Conservation (phyloP, 78 protist species). For the Diacronema lutheri region DNA sequence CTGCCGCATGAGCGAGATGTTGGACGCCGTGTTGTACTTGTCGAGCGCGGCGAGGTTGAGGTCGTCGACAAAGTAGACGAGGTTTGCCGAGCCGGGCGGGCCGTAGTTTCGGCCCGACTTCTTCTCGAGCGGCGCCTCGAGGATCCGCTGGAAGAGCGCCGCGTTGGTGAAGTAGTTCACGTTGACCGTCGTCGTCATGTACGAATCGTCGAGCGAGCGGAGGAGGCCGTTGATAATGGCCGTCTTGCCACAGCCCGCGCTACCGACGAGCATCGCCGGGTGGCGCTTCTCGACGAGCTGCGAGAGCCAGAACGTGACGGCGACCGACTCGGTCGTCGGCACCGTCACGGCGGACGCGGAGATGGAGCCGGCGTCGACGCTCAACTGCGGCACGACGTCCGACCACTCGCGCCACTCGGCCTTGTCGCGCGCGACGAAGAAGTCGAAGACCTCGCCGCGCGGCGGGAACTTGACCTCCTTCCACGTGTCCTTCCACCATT, state of each 20-base stretch:
- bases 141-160: not conserved
- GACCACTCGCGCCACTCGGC: conserved; percentile 41
- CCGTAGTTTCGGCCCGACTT: conserved; percentile 52
- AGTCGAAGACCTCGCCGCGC: conserved; percentile 23
- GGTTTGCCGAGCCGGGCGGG: conserved; percentile 62
- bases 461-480: not conserved
- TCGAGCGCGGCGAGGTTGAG: conserved; percentile 84
- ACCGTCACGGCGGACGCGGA: not conserved
- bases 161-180: conserved; percentile 75
- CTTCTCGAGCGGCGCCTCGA: conserved; percentile 70
- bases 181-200: conserved; percentile 21
- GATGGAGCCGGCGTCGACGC: conserved; percentile 18
- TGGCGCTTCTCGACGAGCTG: not conserved
- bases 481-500: conserved; percentile 35
- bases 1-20: conserved; percentile 78
- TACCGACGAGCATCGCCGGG: conserved; percentile 71
- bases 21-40: conserved; percentile 80
- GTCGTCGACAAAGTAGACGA: conserved; percentile 72
- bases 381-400: conserved; percentile 35
- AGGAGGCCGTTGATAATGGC: conserved; percentile 44
- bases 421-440: conserved; percentile 27
- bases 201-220: conserved; percentile 6
- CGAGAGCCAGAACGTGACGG: conserved; percentile 16
- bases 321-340: conserved; percentile 51
- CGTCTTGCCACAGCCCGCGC: conserved; percentile 86